phyloP scores from a whole-genome alignment of 179 eudicot genomes.

The Gypsophila paniculata region DNA sequence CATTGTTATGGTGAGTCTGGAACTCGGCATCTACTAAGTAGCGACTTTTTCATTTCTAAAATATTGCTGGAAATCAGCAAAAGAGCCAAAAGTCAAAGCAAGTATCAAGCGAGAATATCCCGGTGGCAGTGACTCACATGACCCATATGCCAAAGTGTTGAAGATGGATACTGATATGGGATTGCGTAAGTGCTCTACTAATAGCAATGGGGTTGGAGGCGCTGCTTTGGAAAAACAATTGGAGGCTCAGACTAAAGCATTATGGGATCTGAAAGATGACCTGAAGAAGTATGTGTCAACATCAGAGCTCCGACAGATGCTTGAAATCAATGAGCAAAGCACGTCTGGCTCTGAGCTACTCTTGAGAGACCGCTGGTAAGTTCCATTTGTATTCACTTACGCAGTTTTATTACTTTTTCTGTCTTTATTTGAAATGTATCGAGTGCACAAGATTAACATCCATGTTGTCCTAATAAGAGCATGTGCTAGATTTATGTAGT shows the following conservation, averaged over 20 bases:
- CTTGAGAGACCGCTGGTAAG: conserved; percentile 84
- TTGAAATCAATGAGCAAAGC: conserved; percentile 71
- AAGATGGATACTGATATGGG: conserved; percentile 43
- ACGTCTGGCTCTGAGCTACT: conserved; percentile 82
- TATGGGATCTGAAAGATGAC: conserved; percentile 88
- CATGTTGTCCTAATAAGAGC: too few species aligned
- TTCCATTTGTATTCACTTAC: not conserved
- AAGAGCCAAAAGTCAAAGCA: conserved; percentile 37
- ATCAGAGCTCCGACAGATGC: conserved; percentile 75
- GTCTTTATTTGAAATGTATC: too few species aligned
- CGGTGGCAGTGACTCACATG: conserved; percentile 25
- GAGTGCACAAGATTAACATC: too few species aligned
- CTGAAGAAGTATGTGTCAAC: conserved; percentile 70
- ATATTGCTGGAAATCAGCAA: conserved; percentile 24
- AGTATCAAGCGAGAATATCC: conserved; percentile 60
- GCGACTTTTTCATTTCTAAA: conserved; percentile 33
- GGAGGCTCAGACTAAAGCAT: conserved; percentile 69
- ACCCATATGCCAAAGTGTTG: conserved; percentile 43
- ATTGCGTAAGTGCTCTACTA: conserved; percentile 28
- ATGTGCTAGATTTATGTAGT: too few species aligned
- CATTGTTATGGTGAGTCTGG: too few species aligned
- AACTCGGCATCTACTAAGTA: too few species aligned
- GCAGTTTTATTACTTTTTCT: too few species aligned
- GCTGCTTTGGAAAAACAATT: conserved; percentile 48
- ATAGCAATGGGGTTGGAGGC: conserved; percentile 23